A percentile compares a stretch with the other conserved stretches of the same genome.
Conservation (phyloP, 257 asterid genomes). For the Solanum paucissectum region DNA sequence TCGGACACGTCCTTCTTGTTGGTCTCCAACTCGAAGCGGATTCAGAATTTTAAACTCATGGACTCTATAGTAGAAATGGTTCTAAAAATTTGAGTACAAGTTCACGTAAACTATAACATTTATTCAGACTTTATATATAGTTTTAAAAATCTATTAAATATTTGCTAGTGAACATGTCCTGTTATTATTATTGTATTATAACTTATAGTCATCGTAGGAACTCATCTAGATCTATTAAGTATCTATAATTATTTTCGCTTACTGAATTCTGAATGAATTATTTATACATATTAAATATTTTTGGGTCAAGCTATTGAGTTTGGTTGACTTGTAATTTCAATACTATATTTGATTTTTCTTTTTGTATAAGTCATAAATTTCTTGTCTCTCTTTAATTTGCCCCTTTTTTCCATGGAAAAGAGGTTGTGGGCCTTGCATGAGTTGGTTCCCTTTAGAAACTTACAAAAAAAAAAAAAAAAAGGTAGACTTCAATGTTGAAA, state of each 20-base stretch:
- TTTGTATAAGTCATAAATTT: neutral
- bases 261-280: no score
- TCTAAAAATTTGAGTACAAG: no score
- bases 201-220: accelerated
- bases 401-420: neutral
- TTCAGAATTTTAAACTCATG: accelerated
- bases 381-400: neutral
- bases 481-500: neutral
- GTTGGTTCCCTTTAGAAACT: neutral
- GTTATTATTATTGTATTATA: neutral
- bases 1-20: neutral
- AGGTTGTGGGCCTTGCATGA: neutral
- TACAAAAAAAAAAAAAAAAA: neutral
- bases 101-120: no score
- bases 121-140: no score
- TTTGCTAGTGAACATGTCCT: accelerated
- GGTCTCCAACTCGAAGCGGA: accelerated
- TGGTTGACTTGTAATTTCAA: no score
- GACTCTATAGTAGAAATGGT: accelerated
- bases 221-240: neutral
- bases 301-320: no score
- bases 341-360: no score
- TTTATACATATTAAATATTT: no score
- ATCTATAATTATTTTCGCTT: neutral
- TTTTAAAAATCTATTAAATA: no score